Conservation (phyloP, 495 filamentous ascomycete species). For the Xeromyces bisporus region DNA sequence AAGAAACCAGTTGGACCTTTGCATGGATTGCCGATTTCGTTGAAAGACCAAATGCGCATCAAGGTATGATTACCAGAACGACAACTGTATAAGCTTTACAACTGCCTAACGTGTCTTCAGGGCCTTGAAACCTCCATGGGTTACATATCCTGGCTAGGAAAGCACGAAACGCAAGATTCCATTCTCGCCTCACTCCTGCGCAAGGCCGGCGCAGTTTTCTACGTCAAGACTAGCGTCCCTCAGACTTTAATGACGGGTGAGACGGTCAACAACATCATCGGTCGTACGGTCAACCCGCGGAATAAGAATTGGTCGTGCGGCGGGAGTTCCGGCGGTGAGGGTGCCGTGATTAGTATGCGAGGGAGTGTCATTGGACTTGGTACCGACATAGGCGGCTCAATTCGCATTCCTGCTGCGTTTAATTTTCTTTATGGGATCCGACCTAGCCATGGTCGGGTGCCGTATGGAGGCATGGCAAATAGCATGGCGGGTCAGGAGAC, state of each 20-base stretch:
- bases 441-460: slow-evolving; percentile 25
- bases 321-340: slow-evolving; percentile 48
- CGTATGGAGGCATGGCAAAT: slow-evolving; percentile 18
- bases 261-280: slow-evolving; percentile 18
- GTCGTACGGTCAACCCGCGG: slow-evolving; percentile 36
- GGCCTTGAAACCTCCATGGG: slow-evolving; percentile 28
- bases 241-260: slow-evolving; percentile 26
- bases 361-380: slow-evolving; percentile 48
- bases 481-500: slow-evolving; percentile 21
- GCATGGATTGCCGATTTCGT: slow-evolving; percentile 41
- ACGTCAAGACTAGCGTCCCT: slow-evolving; percentile 30
- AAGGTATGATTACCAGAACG: slow-evolving; percentile 13
- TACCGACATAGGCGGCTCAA: slow-evolving; percentile 39
- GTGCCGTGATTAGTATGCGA: slow-evolving; percentile 37
- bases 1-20: slow-evolving; percentile 33
- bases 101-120: slow-evolving; percentile 4
- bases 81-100: not conserved
- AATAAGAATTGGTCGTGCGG: slow-evolving; percentile 34
- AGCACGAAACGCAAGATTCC: slow-evolving; percentile 5
- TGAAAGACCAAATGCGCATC: slow-evolving; percentile 50
- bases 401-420: slow-evolving; percentile 33
- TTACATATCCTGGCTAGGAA: slow-evolving; percentile 12
- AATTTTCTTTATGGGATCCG: slow-evolving; percentile 29
- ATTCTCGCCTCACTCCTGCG: slow-evolving; percentile 1
- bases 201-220: slow-evolving; percentile 19